Conservation (phyloP, 306 rosid genomes). For the apple (Malus domestica) region ASM211411v1 NC_041801.1:5275001-5275500, state of each 20-base stretch:
- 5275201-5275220: slow-evolving; percentile 13
- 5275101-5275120: slow-evolving; percentile 96
- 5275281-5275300: slow-evolving; percentile 85
- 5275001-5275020: not conserved
- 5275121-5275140: slow-evolving; percentile 79
- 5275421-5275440: slow-evolving; percentile 49
- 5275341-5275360: slow-evolving; percentile 87
- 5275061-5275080: not conserved
- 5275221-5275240: not conserved
- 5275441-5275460: slow-evolving; percentile 83
- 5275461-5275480: slow-evolving; percentile 83
- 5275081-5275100: slow-evolving; percentile 61
- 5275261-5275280: slow-evolving; percentile 43
- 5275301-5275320: slow-evolving; percentile 97
- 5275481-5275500: slow-evolving; percentile 99
- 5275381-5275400: not conserved
- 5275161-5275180: slow-evolving; percentile 90
- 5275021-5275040: not conserved
- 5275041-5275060: not conserved
- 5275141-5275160: slow-evolving; percentile 96
- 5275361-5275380: slow-evolving; percentile 28
- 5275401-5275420: slow-evolving; percentile 15
- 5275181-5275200: slow-evolving; percentile 60
- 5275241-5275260: not conserved
- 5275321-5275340: slow-evolving; percentile 70